These are phyloP conservation scores for Pyrenophora graminea DNA, from an alignment of 2,329 filamentous ascomycete genomes.

Conservation along the genomic window DNA sequence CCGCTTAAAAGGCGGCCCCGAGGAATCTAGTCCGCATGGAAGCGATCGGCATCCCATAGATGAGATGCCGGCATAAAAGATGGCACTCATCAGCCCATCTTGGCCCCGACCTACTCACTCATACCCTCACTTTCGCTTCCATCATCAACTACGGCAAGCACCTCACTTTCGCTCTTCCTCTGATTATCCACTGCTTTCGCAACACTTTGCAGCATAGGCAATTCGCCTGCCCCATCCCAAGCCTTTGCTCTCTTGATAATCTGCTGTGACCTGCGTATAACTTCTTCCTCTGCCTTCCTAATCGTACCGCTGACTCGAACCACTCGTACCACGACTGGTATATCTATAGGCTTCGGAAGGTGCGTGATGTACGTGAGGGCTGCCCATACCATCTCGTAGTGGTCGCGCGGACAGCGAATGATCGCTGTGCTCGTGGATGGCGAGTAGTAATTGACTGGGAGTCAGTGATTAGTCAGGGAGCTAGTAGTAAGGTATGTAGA, in stretches of 20 bases:
- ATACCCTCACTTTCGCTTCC: constrained; percentile 26
- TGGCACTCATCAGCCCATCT: too few relatives aligned
- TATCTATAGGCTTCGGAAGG: constrained; percentile 64
- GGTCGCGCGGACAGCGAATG: constrained; percentile 76
- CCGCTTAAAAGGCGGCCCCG: too few relatives aligned
- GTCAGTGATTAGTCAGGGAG: neutral
- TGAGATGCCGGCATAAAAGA: too few relatives aligned
- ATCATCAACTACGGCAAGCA: constrained; percentile 22
- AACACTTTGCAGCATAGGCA: constrained; percentile 26
- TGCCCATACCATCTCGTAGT: constrained; percentile 88
- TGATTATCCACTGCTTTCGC: constrained; percentile 30
- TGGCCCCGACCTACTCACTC: constrained; percentile 19
- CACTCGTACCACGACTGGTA: constrained; percentile 78
- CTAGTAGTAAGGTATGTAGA: neutral
- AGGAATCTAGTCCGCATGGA: too few relatives aligned
- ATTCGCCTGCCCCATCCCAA: constrained; percentile 25
- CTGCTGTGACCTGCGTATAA: constrained; percentile 74
- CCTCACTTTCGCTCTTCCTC: constrained; percentile 19
- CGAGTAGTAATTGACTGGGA: constrained; percentile 86
- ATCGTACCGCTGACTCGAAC: constrained; percentile 91
- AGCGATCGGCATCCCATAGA: too few relatives aligned
- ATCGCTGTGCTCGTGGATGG: constrained; percentile 94
- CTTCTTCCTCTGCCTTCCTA: constrained; percentile 87
- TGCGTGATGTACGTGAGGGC: constrained; percentile 79
- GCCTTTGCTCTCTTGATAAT: constrained; percentile 71